Base-by-base conservation (phyloP, 1,284 basidiomycete genomes). In the Apiotrichum sp. region DNA sequence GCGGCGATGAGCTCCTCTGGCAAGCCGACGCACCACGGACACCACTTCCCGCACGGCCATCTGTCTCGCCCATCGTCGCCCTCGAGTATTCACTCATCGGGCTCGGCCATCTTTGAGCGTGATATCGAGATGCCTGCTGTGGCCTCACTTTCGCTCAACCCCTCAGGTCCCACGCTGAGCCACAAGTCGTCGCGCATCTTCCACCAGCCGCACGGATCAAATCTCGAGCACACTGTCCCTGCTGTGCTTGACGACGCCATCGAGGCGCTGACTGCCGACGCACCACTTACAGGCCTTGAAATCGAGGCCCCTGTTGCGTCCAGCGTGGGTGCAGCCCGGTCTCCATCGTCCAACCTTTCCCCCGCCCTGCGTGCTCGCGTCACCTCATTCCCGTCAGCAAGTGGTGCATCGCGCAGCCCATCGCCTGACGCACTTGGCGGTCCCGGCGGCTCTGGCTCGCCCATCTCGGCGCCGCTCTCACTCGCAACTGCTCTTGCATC, bases 181-280 rank as follows among this genome's bases (percentile, higher is more conserved):
- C 72, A 73, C 63, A 75, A 73, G 62, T 49, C 67, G 6, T 67
- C 64, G 35, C 60, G 71, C 38, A 54, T 73, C 33, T 66, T 65
- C 32, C 69, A 70, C 47, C 49, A 41, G 49, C 62, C 71, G 3
- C 73, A 75, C 52, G 73, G 71, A 8, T 69, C 67, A 1, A 62
- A 64, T 2, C 58, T 75, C 31, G 73, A 75, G 54, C 68, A 72
- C 39, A 68, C 68, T 3, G 74, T 77, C 22, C 75, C 75, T 0
- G 71, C 75, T 2, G 75, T 74, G 0, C 57, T 77, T 47, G 73
- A 75, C 50, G 74, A 75, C 56, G 75, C 75, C 5, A 70, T 77
- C 39, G 74, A 77, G 59, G 75, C 75, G 2, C 62, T 77, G 38
- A 65, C 67, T 0, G 64, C 63, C 0, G 43, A 35, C 7, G 57